Conservation (phyloP, 345 rosid species). For the Corchorus capsularis region DNA sequence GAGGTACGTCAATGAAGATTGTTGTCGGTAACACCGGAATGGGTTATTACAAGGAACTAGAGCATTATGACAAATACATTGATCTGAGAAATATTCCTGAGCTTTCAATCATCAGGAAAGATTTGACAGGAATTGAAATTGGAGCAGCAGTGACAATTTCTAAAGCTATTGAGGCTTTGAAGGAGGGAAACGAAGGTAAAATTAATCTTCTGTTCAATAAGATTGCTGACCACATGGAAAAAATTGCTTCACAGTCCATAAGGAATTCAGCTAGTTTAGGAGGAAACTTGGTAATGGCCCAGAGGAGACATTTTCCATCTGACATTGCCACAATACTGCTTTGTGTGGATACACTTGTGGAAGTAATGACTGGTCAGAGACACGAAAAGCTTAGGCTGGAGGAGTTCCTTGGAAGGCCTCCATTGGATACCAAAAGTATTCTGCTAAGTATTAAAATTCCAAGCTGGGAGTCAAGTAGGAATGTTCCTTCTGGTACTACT, state of each 20-base stretch:
- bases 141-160: conserved; percentile 82
- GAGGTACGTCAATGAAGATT: conserved; percentile 39
- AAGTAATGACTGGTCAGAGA: conserved; percentile 30
- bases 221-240: conserved; percentile 72
- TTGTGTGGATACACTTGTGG: conserved; percentile 51
- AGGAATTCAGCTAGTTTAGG: conserved; percentile 77
- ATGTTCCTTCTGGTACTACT: conserved; percentile 25
- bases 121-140: conserved; percentile 51
- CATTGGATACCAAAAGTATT: conserved; percentile 46
- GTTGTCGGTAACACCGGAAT: conserved; percentile 73
- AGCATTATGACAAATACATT: conserved; percentile 51
- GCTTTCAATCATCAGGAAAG: conserved; percentile 51
- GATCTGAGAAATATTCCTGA: conserved; percentile 61
- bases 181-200: conserved; percentile 30
- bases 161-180: conserved; percentile 62
- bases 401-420: conserved; percentile 62
- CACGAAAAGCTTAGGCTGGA: conserved; percentile 44
- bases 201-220: conserved; percentile 41
- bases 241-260: conserved; percentile 53
- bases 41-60: conserved; percentile 71
- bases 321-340: conserved; percentile 78
- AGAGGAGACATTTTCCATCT: conserved; percentile 69
- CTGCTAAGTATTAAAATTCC: conserved; percentile 60
- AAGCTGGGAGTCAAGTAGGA: conserved; percentile 29
- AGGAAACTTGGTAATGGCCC: conserved; percentile 88